Conservation (phyloP, 2,329 filamentous ascomycete species). For the Lasiodiplodia sp. region DNA sequence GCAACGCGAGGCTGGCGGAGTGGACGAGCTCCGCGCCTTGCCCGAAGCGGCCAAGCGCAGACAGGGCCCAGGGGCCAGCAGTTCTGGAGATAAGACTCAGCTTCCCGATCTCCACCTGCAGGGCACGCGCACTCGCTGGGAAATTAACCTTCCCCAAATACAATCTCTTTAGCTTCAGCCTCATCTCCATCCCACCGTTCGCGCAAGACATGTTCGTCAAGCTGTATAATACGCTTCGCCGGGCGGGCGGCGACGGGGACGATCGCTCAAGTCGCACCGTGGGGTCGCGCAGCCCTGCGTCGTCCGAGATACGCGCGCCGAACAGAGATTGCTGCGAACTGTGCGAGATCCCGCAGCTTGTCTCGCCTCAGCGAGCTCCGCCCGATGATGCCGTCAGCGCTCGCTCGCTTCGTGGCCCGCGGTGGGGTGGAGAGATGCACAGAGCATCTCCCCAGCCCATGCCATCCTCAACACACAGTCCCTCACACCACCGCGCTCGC, state of each 20-base stretch:
- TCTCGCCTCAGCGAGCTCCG: not conserved
- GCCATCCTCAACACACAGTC: not conserved
- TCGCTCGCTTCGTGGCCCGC: slow-evolving; percentile 5
- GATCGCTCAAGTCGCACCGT: slow-evolving; percentile 1
- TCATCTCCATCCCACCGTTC: slow-evolving; percentile 15
- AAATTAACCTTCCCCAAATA: slow-evolving; percentile 21
- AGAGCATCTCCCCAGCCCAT: slow-evolving; percentile 6
- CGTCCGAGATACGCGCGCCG: slow-evolving; percentile 22
- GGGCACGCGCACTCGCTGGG: slow-evolving; percentile 3
- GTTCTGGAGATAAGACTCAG: slow-evolving; percentile 1
- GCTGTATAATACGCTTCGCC: not conserved
- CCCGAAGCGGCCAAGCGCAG: not conserved
- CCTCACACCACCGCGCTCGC: slow-evolving; percentile 16
- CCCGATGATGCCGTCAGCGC: slow-evolving; percentile 12
- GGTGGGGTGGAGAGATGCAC: slow-evolving; percentile 23
- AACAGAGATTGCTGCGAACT: slow-evolving; percentile 18
- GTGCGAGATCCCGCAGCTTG: slow-evolving; percentile 16
- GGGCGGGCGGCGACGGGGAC: slow-evolving; percentile 1
- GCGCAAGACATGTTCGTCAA: not conserved
- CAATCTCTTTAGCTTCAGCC: slow-evolving; percentile 25
- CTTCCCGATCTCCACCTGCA: slow-evolving; percentile 12
- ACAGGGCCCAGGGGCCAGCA: not conserved
- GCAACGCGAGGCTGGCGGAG: not conserved
- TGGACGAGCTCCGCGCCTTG: not conserved
- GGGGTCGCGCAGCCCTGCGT: slow-evolving; percentile 4